phyloP scores from a whole-genome alignment of 352 stramenopile species.

The Phytopythium chamaehyphon region DNA sequence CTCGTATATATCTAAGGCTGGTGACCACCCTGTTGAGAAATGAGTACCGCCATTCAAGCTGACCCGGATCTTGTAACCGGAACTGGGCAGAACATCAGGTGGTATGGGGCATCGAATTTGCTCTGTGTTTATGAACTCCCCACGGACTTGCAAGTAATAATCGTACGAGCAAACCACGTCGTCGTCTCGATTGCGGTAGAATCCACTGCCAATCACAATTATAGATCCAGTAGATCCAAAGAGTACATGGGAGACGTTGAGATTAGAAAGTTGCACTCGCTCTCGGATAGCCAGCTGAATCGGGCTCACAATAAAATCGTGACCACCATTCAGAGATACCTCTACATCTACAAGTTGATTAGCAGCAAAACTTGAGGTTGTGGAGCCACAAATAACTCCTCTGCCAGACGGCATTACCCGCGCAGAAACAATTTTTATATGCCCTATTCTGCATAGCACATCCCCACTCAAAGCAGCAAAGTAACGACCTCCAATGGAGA shows the following conservation, averaged over 20 bases:
- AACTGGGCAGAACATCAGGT: conserved; percentile 2
- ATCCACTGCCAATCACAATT: conserved; percentile 16
- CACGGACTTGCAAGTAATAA: conserved; percentile 7
- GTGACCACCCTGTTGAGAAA: conserved; percentile 9
- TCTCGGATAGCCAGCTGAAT: conserved; percentile 14
- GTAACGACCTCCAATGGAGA: conserved; percentile 17
- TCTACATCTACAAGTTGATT: conserved; percentile 12
- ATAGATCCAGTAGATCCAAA: conserved; percentile 13
- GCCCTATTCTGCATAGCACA: conserved; percentile 19
- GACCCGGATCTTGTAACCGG: conserved; percentile 18
- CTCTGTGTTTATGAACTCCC: conserved; percentile 6
- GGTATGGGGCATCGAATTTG: conserved; percentile 17
- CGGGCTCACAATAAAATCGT: conserved; percentile 22
- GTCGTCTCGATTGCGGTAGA: conserved; percentile 4
- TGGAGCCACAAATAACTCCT: conserved; percentile 10
- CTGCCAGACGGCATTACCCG: conserved; percentile 13
- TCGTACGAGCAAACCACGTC: conserved; percentile 14
- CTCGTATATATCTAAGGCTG: conserved; percentile 13
- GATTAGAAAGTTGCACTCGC: conserved; percentile 10
- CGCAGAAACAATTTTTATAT: conserved; percentile 10
- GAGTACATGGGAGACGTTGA: conserved; percentile 17
- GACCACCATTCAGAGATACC: conserved; percentile 33
- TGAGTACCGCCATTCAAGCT: conserved; percentile 32
- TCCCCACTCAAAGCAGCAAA: conserved; percentile 18
- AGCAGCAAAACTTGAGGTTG: not conserved